These are phyloP conservation scores for Erucastrum elatum DNA, from an alignment of 345 rosid genomes.

Conservation along the genomic window DNA sequence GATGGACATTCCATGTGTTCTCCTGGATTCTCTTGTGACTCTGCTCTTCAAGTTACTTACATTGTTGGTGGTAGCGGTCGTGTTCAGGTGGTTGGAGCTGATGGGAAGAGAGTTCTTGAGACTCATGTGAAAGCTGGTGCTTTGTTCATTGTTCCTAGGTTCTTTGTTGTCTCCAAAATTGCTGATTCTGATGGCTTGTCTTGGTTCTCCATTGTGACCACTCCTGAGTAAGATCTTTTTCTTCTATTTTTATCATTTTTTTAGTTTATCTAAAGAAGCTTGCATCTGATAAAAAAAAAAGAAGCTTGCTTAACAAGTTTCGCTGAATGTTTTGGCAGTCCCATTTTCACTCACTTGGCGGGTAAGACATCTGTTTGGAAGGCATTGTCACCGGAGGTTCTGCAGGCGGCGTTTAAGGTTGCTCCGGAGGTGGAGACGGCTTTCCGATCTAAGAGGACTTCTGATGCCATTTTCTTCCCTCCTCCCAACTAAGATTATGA, in stretches of 20 bases:
- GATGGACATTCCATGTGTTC: conserved; percentile 89
- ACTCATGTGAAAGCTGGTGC: conserved; percentile 66
- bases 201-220: conserved; percentile 93
- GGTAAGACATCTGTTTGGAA: conserved; percentile 83
- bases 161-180: conserved; percentile 81
- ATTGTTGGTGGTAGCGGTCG: conserved; percentile 77
- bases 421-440: conserved; percentile 55
- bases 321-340: conserved; percentile 44
- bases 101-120: conserved; percentile 73
- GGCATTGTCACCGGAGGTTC: conserved; percentile 79
- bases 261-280: not conserved
- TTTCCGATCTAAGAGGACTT: conserved; percentile 73
- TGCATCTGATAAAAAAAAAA: no score
- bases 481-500: conserved; percentile 47
- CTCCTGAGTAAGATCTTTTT: conserved; percentile 68
- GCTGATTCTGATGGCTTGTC: conserved; percentile 73
- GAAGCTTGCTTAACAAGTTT: not conserved
- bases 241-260: not conserved
- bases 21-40: conserved; percentile 94
- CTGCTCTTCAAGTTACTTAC: conserved; percentile 83
- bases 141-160: conserved; percentile 84
- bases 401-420: conserved; percentile 75
- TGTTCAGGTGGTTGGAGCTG: conserved; percentile 74
- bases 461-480: conserved; percentile 84
- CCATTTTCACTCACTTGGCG: conserved; percentile 86